These are phyloP conservation scores for Ogataea nitratoaversa DNA, from an alignment of 805 yeast genomes.

Conservation along the genomic window DNA sequence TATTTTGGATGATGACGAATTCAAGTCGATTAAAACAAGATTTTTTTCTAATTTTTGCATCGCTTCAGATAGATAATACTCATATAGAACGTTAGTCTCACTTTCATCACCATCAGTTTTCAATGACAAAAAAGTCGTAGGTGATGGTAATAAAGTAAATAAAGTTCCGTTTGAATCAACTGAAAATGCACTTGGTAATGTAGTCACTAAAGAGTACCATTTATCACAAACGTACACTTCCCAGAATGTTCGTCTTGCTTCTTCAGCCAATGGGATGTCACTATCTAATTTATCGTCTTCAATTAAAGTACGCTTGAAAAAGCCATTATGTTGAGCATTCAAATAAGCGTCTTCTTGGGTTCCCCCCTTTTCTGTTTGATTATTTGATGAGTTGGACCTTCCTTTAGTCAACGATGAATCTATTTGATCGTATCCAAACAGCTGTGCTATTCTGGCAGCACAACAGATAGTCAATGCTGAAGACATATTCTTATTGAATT, in stretches of 20 bases:
- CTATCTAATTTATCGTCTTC: conserved; percentile 22
- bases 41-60: conserved; percentile 26
- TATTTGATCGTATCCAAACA: conserved; percentile 28
- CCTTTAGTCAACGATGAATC: conserved; percentile 19
- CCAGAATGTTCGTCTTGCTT: conserved; percentile 30
- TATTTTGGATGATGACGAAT: conserved; percentile 23
- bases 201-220: conserved; percentile 30
- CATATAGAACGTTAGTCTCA: neutral
- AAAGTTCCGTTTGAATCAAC: conserved; percentile 24
- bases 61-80: conserved; percentile 28
- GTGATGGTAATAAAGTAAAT: conserved; percentile 29
- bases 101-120: neutral
- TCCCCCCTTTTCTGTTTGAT: neutral
- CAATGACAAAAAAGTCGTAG: conserved; percentile 21
- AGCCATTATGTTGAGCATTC: neutral
- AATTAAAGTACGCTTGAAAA: neutral
- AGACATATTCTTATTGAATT: conserved; percentile 22
- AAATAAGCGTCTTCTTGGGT: neutral
- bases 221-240: conserved; percentile 27
- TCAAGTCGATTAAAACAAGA: conserved; percentile 25
- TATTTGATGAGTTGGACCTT: too few relatives aligned
- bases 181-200: conserved; percentile 28
- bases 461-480: conserved; percentile 26
- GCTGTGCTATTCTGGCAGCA: conserved; percentile 26
- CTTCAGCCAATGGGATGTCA: conserved; percentile 26